Percentiles rank a stretch among this genome's conserved stretches.
Evolutionary conservation across 768 basidiomycete species (phyloP).

Genomic region (Kwoniella pini): DNA sequence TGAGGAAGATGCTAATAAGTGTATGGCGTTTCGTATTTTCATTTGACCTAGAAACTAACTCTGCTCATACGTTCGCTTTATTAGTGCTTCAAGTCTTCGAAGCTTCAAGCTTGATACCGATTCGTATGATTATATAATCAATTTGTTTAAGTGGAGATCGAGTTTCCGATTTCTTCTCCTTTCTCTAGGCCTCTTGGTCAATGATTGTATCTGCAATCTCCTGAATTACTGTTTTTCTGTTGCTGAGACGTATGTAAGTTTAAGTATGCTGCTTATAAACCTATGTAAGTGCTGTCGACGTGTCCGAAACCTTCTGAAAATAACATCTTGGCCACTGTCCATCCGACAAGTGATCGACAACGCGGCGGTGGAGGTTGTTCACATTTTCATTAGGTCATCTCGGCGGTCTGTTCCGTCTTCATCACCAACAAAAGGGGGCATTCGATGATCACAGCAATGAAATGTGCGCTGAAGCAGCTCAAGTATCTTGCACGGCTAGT

Average conservation of each 20-base stretch:
- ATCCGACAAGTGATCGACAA: background rate
- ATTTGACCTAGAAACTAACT: no score
- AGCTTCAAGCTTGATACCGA: no score
- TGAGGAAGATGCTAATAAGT: background rate
- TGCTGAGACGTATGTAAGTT: no score
- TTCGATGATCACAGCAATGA: background rate
- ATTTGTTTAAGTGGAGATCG: no score
- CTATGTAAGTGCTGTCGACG: slow-evolving; percentile 3
- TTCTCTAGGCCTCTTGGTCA: no score
- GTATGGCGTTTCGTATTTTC: background rate
- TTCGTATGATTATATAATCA: no score
- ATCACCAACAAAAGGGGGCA: background rate
- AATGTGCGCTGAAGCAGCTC: no score
- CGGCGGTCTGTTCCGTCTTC: background rate
- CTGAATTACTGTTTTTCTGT: no score
- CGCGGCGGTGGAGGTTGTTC: slow-evolving; percentile 19
- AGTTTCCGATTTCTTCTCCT: no score
- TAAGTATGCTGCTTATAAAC: background rate
- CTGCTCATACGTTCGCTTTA: no score
- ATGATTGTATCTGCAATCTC: no score
- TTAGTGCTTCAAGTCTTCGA: no score
- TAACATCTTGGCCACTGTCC: background rate
- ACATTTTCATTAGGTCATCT: slow-evolving; percentile 2
- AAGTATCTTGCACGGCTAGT: background rate
- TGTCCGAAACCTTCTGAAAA: background rate